Evolutionary conservation across 768 basidiomycete genomes (phyloP), one percentile per base, ranked within the genome.

Genomic region (Postia placenta): DNA sequence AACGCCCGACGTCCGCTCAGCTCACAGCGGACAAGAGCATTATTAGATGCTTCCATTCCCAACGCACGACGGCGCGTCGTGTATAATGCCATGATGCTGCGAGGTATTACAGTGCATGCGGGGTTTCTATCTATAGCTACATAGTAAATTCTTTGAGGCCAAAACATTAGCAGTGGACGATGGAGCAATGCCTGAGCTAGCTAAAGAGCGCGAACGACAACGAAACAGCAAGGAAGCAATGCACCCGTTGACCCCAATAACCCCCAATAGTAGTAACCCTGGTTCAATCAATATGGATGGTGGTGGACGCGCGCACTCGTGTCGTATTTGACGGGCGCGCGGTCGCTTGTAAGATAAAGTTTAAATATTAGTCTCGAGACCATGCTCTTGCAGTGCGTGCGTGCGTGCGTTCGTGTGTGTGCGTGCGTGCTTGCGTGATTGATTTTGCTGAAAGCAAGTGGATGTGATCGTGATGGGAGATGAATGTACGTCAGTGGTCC

Each of bases 41-140:
- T n/a, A n/a, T n/a, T n/a, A n/a, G n/a, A n/a, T n/a, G n/a, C n/a
- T 14, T 54, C 50, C 47, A 54, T 50, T 41, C 51, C 53, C 48
- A 53, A 47, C 53, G 56, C 56, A 57, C 51, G 36, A 47, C 48
- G 53, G 56, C 56, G 56, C 56, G 56, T 54, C 56, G 56, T 57
- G 56, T 57, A 57, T 57, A 48, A 52, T 50, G 51, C 56, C 56
- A 57, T 55, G 47, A 57, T 54, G n/a, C n/a, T n/a, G 51, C 56
- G 56, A 57, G 56, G 56, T 57, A 48, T 54, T 57, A 54, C 56
- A 57, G 50, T 45, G 36, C 47, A 33, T 19, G 44, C 11, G 41
- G 35, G 45, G 35, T 42, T 19, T 56, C 51, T 53, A 56, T 49
- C 54, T 55, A 55, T 55, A 52, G 54, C 54, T 55, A 55, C 54